phyloP scores from a whole-genome alignment of 2,329 filamentous ascomycete genomes.

The Xylariaceae sp. region DNA sequence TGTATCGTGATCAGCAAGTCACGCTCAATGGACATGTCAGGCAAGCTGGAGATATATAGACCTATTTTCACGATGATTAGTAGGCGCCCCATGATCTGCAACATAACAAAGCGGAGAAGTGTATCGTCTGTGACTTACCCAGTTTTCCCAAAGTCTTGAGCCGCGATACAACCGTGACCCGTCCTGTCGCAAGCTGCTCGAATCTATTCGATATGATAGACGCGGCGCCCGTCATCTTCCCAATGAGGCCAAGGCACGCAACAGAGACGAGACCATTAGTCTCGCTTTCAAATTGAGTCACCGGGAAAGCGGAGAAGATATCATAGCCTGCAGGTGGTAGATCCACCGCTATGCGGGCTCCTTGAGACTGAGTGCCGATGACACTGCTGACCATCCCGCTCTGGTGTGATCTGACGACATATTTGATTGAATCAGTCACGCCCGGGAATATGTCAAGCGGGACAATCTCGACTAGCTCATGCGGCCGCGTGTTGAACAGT shows the following conservation, averaged over 20 bases:
- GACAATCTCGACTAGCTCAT: conserved; percentile 63
- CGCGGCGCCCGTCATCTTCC: conserved; percentile 86
- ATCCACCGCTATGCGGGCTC: conserved; percentile 57
- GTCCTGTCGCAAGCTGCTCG: conserved; percentile 50
- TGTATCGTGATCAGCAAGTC: conserved; percentile 73
- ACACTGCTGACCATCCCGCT: conserved; percentile 59
- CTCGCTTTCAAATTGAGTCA: conserved; percentile 53
- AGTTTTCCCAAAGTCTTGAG: conserved; percentile 77
- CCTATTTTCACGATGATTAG: conserved; percentile 40
- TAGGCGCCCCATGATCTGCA: no score
- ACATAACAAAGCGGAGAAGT: neutral
- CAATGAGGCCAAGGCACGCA: conserved; percentile 72
- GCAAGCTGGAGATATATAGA: conserved; percentile 71
- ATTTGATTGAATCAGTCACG: conserved; percentile 52
- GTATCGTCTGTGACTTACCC: conserved; percentile 42
- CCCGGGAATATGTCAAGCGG: conserved; percentile 71
- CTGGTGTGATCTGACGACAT: conserved; percentile 70
- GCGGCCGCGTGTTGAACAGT: conserved; percentile 74
- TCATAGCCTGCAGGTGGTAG: conserved; percentile 70
- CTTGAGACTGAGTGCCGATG: conserved; percentile 39
- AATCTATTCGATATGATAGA: conserved; percentile 65
- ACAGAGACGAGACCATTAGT: conserved; percentile 45
- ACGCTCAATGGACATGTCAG: conserved; percentile 53
- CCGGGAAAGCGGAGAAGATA: conserved; percentile 71
- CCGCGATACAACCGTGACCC: conserved; percentile 61